phyloP scores from a whole-genome alignment of 306 rosid species.

The Heteromeles arbutifolia region DNA sequence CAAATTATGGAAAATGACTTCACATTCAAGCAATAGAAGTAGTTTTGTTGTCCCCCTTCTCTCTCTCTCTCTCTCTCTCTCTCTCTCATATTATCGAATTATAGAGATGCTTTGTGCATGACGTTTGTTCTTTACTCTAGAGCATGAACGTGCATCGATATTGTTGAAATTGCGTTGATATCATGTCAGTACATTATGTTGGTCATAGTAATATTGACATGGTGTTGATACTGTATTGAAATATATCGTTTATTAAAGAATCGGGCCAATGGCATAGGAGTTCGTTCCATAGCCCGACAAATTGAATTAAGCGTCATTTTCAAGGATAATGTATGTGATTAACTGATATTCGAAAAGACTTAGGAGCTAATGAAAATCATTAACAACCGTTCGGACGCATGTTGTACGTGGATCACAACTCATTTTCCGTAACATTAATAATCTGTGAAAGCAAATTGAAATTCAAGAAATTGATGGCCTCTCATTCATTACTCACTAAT shows the following conservation, averaged over 20 bases:
- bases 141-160: no score
- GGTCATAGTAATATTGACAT: no score
- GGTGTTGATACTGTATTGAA: no score
- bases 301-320: background rate
- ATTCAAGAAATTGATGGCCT: background rate
- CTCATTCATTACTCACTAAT: background rate
- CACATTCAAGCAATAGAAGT: background rate
- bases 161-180: no score
- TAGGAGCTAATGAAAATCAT: background rate
- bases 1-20: conserved; percentile 10
- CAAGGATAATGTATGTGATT: background rate
- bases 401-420: background rate
- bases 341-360: background rate
- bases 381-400: background rate
- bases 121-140: no score
- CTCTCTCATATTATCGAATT: no score
- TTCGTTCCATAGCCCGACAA: no score
- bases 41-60: background rate
- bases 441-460: background rate
- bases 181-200: no score
- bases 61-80: background rate
- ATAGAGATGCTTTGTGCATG: no score
- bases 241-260: no score
- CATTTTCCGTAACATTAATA: background rate
- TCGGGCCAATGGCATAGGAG: no score